Conservation (phyloP, 257 asterid genomes). For the Fraxinus anomala region DNA sequence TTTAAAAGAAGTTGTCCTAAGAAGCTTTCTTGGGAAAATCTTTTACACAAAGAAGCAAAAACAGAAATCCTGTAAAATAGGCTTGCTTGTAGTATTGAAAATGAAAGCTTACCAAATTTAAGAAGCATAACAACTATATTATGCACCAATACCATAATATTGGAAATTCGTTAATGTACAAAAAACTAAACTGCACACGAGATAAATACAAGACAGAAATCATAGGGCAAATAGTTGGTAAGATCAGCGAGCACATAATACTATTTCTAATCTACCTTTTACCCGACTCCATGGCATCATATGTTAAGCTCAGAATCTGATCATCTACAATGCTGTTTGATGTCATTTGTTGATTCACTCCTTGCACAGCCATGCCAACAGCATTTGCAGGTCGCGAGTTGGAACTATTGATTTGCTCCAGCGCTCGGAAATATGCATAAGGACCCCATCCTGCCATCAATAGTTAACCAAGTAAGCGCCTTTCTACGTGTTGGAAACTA, state of each 20-base stretch:
- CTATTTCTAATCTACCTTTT: slow-evolving; percentile 33
- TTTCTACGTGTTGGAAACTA: too few relatives aligned
- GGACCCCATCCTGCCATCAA: slow-evolving; percentile 67
- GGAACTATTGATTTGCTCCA: slow-evolving; percentile 54
- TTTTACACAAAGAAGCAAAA: too few relatives aligned
- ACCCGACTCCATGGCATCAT: slow-evolving; percentile 46
- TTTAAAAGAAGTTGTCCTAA: too few relatives aligned
- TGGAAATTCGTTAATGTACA: neutral
- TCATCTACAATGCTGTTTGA: slow-evolving; percentile 6
- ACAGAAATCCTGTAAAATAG: too few relatives aligned
- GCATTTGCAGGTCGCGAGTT: slow-evolving; percentile 31
- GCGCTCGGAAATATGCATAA: slow-evolving; percentile 69
- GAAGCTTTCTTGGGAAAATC: too few relatives aligned
- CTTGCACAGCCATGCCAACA: slow-evolving; percentile 26
- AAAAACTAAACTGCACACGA: neutral
- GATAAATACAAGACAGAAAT: neutral
- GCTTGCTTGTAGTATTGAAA: too few relatives aligned
- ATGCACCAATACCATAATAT: too few relatives aligned
- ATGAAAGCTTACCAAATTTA: too few relatives aligned
- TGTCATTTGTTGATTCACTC: slow-evolving; percentile 26
- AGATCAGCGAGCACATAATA: slow-evolving; percentile 18
- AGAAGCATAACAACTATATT: too few relatives aligned
- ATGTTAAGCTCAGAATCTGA: slow-evolving; percentile 28
- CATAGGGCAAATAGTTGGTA: neutral
- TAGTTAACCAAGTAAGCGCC: neutral